A percentile compares a stretch with the other conserved stretches of the same genome.
Conservation (phyloP, 2,329 filamentous ascomycete genomes). For the Aspergillus sp. region DNA sequence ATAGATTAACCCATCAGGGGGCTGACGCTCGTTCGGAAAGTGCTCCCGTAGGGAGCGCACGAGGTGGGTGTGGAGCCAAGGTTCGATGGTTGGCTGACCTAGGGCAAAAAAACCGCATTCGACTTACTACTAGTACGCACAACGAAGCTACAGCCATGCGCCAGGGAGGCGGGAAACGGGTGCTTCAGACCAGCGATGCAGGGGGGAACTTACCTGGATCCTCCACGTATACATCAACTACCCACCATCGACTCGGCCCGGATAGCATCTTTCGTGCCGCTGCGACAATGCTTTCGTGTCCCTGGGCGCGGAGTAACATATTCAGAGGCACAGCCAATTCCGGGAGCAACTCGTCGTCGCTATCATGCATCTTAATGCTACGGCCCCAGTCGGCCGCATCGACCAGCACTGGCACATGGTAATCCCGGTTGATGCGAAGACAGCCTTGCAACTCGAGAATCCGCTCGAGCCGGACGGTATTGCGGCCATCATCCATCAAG, state of each 20-base stretch:
- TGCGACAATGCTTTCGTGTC: conserved; percentile 8
- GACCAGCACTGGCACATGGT: conserved; percentile 11
- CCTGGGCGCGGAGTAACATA: conserved; percentile 4
- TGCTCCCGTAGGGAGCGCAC: conserved; percentile 7
- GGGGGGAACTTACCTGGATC: not conserved
- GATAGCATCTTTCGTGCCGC: conserved; percentile 5
- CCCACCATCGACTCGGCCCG: conserved; percentile 8
- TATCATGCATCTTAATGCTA: conserved; percentile 5
- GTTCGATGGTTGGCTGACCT: not conserved
- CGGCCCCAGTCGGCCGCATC: conserved; percentile 7
- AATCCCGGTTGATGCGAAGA: conserved; percentile 7
- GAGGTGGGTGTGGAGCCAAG: conserved; percentile 2
- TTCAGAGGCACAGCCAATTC: conserved; percentile 6
- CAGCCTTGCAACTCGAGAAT: conserved; percentile 12
- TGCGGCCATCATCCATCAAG: conserved; percentile 9
- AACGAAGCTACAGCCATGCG: not conserved
- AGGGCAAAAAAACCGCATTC: not conserved
- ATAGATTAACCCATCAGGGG: conserved; percentile 14
- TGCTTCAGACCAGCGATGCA: not conserved
- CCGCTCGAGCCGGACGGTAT: conserved; percentile 6
- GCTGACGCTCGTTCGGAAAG: conserved; percentile 7
- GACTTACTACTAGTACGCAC: not conserved
- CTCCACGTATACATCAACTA: conserved; percentile 14
- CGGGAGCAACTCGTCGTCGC: not conserved
- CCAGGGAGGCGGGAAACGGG: not conserved